A percentile compares a stretch with the other conserved stretches of the same genome.
Evolutionary conservation across 2,329 filamentous ascomycete species (phyloP).

Genomic region (Boeremia lycopersici): DNA sequence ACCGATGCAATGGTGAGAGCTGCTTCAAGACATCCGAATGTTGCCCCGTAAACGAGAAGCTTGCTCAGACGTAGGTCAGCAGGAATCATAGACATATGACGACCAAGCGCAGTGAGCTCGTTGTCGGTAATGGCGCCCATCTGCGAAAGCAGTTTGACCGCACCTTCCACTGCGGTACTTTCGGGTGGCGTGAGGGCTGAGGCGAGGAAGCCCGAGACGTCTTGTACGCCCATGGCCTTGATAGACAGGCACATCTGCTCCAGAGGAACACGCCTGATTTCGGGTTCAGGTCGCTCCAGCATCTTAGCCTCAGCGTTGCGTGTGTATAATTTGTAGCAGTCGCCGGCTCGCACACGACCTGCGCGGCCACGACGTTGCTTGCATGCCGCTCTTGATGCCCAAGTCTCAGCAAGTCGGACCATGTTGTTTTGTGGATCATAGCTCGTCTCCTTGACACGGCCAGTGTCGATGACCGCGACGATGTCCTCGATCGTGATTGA

Average conservation of each 20-base stretch:
- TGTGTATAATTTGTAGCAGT: constrained; percentile 95
- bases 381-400: constrained; percentile 91
- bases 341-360: constrained; percentile 86
- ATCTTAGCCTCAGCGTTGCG: constrained; percentile 76
- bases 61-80: constrained; percentile 93
- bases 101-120: constrained; percentile 86
- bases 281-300: constrained; percentile 92
- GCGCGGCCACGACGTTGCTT: constrained; percentile 94
- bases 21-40: constrained; percentile 90
- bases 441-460: constrained; percentile 94
- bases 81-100: constrained; percentile 93
- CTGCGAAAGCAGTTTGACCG: constrained; percentile 75
- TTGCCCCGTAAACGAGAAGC: constrained; percentile 91
- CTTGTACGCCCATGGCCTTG: constrained; percentile 87
- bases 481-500: constrained; percentile 99
- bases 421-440: constrained; percentile 93
- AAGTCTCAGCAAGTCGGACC: constrained; percentile 91
- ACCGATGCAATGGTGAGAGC: constrained; percentile 89
- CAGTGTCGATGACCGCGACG: constrained; percentile 92
- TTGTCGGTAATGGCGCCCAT: constrained; percentile 90
- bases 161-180: constrained; percentile 82
- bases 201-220: constrained; percentile 80
- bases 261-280: constrained; percentile 89
- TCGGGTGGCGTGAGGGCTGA: constrained; percentile 90
- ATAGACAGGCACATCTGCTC: constrained; percentile 95